These are phyloP conservation scores for Mortierella alpina DNA, from an alignment of 192 early-diverging fungal species.

Conservation along the genomic window DNA sequence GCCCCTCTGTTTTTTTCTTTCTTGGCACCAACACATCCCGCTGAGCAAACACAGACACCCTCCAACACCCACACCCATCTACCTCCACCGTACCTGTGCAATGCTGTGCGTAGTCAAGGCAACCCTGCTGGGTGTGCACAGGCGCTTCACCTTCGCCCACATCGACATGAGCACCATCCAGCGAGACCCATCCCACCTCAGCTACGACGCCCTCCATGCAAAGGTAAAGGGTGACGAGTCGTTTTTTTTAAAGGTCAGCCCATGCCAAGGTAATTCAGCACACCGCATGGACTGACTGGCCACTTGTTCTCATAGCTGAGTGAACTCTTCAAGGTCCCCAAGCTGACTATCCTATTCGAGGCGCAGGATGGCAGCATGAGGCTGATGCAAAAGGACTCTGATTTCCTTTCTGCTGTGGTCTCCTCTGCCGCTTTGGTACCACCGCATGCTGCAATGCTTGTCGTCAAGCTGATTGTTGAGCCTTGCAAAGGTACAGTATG, in stretches of 20 bases:
- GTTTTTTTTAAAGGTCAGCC: background rate
- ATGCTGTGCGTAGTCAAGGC: conserved; percentile 48
- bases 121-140: conserved; percentile 9
- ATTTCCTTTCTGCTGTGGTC: conserved; percentile 28
- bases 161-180: conserved; percentile 19
- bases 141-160: conserved; percentile 32
- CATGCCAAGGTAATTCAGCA: background rate
- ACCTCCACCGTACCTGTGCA: too few species aligned
- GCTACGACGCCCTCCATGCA: conserved; percentile 17
- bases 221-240: conserved; percentile 20
- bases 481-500: conserved; percentile 3
- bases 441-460: conserved; percentile 5
- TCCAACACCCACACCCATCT: background rate
- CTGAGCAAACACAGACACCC: background rate
- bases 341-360: conserved; percentile 20
- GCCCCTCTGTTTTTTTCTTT: background rate
- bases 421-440: conserved; percentile 7
- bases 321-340: conserved; percentile 20
- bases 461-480: conserved; percentile 27
- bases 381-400: conserved; percentile 13
- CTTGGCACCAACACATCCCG: background rate
- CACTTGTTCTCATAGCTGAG: conserved; percentile 22
- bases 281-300: background rate
- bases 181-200: conserved; percentile 8
- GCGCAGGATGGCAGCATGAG: conserved; percentile 3